These are phyloP conservation scores for Lodderomyces oxycetoniae DNA, from an alignment of 1,139 yeast species.

Conservation along the genomic window DNA sequence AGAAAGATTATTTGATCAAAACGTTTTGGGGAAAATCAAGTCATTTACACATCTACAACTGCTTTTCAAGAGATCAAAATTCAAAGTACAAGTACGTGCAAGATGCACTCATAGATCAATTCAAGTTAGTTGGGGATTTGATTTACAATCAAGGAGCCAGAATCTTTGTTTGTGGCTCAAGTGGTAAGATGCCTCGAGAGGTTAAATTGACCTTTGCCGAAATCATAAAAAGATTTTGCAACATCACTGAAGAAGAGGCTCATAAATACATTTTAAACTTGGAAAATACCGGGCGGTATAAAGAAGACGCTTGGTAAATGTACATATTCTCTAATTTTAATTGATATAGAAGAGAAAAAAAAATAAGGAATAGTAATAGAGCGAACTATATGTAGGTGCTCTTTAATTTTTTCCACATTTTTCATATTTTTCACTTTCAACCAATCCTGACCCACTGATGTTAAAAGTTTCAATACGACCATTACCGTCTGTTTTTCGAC, in stretches of 20 bases:
- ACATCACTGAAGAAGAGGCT: slow-evolving; percentile 42
- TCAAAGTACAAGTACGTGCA: slow-evolving; percentile 61
- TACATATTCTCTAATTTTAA: background rate
- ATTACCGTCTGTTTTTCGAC: background rate
- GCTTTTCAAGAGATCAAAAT: slow-evolving; percentile 58
- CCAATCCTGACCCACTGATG: slow-evolving; percentile 4
- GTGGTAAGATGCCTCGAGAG: slow-evolving; percentile 93
- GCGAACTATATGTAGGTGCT: background rate
- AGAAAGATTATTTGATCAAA: slow-evolving; percentile 65
- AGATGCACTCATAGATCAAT: slow-evolving; percentile 53
- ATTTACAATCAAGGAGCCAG: slow-evolving; percentile 53
- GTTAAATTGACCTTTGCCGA: slow-evolving; percentile 73
- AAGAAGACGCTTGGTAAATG: slow-evolving; percentile 86
- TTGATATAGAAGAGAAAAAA: background rate
- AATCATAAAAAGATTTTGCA: slow-evolving; percentile 44
- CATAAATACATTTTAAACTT: slow-evolving; percentile 47
- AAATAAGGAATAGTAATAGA: slow-evolving; percentile 1
- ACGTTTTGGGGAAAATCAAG: slow-evolving; percentile 44
- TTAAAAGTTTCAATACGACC: slow-evolving; percentile 3
- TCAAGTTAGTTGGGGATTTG: slow-evolving; percentile 45
- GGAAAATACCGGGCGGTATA: slow-evolving; percentile 66
- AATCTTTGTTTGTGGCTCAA: slow-evolving; percentile 82
- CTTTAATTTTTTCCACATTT: background rate
- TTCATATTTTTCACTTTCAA: too few species aligned
- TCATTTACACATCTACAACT: slow-evolving; percentile 41